Percentiles rank a stretch among this genome's conserved stretches.
Conservation (phyloP, 495 filamentous ascomycete species). For the Jackrogersella multiformis region DNA sequence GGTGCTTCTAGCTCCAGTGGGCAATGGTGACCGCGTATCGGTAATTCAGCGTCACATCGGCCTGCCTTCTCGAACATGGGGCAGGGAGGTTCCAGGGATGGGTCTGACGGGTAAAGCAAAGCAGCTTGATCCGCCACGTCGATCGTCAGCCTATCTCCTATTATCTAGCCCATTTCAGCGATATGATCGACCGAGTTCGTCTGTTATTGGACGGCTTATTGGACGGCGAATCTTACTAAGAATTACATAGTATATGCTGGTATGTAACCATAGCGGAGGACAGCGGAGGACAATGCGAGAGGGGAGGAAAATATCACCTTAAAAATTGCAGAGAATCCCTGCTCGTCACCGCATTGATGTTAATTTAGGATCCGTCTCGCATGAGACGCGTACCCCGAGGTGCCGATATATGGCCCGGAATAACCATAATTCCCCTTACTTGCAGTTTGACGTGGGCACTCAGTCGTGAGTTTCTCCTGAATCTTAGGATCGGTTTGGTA, state of each 20-base stretch:
- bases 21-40: slow-evolving; percentile 13
- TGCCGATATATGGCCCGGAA: slow-evolving; percentile 11
- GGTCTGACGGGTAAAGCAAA: slow-evolving; percentile 12
- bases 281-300: not conserved
- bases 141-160: not conserved
- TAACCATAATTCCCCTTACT: slow-evolving; percentile 14
- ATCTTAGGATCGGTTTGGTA: not conserved
- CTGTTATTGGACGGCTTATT: not conserved
- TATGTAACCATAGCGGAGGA: not conserved
- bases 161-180: too few species aligned
- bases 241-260: too few species aligned
- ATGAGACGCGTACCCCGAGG: slow-evolving; percentile 14
- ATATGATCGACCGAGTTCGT: not conserved
- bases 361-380: slow-evolving; percentile 21
- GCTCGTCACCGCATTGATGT: not conserved
- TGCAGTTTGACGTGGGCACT: not conserved
- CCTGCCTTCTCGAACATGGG: slow-evolving; percentile 25
- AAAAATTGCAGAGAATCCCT: not conserved
- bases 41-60: slow-evolving; percentile 27
- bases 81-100: slow-evolving; percentile 6
- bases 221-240: not conserved
- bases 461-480: not conserved
- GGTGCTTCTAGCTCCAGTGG: slow-evolving; percentile 14
- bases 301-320: not conserved
- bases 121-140: slow-evolving; percentile 7